Percentiles rank a stretch among this genome's conserved stretches.
phyloP scores from a whole-genome alignment of 2,329 filamentous ascomycete genomes.

The Penicillium capsulatum region DNA sequence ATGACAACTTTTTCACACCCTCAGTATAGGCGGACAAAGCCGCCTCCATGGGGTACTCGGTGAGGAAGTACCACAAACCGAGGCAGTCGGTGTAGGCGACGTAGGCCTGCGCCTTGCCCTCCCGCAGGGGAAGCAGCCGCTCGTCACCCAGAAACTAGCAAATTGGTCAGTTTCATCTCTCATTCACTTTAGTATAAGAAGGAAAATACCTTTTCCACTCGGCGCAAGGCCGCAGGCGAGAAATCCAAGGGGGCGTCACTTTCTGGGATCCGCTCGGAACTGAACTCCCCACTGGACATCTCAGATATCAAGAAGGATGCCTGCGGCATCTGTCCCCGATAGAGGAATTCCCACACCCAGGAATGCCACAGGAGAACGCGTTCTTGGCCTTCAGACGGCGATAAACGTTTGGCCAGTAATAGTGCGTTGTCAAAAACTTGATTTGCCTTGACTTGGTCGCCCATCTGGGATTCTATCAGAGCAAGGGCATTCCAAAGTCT shows the following conservation, averaged over 20 bases:
- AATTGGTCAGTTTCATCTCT: constrained; percentile 42
- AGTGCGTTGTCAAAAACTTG: constrained; percentile 46
- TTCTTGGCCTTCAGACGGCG: too few species aligned
- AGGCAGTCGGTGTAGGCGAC: constrained; percentile 58
- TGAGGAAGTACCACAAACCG: constrained; percentile 65
- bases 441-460: constrained; percentile 51
- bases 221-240: constrained; percentile 36
- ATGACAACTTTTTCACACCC: constrained; percentile 43
- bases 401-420: too few species aligned
- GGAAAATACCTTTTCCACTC: constrained; percentile 37
- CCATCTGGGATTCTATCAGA: constrained; percentile 61
- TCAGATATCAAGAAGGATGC: too few species aligned
- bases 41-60: constrained; percentile 32
- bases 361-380: too few species aligned
- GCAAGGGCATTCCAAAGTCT: constrained; percentile 76
- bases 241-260: too few species aligned
- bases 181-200: constrained; percentile 3
- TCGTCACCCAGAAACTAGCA: constrained; percentile 52
- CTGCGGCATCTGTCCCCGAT: too few species aligned
- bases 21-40: constrained; percentile 41
- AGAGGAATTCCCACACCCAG: too few species aligned
- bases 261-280: too few species aligned
- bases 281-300: too few species aligned
- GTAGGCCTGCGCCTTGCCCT: constrained; percentile 48
- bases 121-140: constrained; percentile 55